phyloP scores from a whole-genome alignment of 2,329 filamentous ascomycete species.

The Lecanicillium sp. region DNA sequence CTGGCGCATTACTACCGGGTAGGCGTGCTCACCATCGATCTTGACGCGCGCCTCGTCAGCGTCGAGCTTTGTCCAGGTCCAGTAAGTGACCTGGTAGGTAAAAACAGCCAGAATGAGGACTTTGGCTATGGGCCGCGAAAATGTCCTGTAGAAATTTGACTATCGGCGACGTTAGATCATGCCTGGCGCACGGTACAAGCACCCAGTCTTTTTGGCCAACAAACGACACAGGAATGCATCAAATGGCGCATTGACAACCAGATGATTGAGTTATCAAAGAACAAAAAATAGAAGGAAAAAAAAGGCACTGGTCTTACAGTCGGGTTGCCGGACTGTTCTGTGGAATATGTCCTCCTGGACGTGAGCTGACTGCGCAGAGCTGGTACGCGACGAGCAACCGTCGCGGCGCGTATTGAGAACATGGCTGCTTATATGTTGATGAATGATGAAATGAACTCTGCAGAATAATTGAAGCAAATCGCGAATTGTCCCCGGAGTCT shows the following conservation, averaged over 20 bases:
- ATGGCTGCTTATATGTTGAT: neutral
- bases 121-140: conserved; percentile 67
- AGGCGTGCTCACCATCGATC: conserved; percentile 43
- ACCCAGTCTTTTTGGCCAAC: too few relatives aligned
- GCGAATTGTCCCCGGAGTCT: too few relatives aligned
- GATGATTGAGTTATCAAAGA: too few relatives aligned
- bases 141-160: conserved; percentile 67
- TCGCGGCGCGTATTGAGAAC: conserved; percentile 7
- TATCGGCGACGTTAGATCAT: too few relatives aligned
- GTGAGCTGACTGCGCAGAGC: neutral
- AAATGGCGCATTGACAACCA: too few relatives aligned
- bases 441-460: too few relatives aligned
- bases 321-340: conserved; percentile 11
- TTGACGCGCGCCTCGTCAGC: conserved; percentile 59
- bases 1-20: neutral
- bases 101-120: conserved; percentile 68
- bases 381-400: neutral
- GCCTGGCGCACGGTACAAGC: too few relatives aligned
- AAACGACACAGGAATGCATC: neutral
- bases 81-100: conserved; percentile 74
- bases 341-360: conserved; percentile 5
- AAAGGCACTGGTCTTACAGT: conserved; percentile 6
- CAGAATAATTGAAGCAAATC: neutral
- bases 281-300: too few relatives aligned
- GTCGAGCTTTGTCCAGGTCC: conserved; percentile 68